phyloP scores from a whole-genome alignment of 352 stramenopile genomes.

The Phytopythium vexans region DNA sequence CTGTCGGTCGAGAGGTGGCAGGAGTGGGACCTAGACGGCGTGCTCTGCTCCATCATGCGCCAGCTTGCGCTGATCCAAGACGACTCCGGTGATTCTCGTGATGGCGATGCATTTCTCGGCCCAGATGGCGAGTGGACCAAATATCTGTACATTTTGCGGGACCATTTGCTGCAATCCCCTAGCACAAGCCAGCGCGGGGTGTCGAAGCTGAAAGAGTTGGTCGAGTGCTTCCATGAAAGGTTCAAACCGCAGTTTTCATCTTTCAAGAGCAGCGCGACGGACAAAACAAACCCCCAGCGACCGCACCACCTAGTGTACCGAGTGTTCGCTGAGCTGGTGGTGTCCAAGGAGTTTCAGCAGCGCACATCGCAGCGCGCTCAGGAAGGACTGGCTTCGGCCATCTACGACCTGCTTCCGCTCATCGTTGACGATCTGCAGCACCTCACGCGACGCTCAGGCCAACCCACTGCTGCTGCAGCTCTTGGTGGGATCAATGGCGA shows the following conservation, averaged over 20 bases:
- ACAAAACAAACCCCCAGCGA: conserved; percentile 5
- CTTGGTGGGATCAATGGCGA: conserved; percentile 20
- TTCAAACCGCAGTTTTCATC: conserved; percentile 1
- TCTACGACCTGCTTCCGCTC: conserved; percentile 37
- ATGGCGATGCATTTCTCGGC: conserved; percentile 13
- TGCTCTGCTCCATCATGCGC: conserved; percentile 27
- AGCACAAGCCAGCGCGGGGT: conserved; percentile 24
- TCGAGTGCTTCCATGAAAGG: conserved; percentile 9
- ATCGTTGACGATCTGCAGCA: conserved; percentile 36
- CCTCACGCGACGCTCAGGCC: conserved; percentile 8
- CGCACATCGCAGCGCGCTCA: conserved; percentile 22
- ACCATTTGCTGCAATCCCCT: conserved; percentile 42
- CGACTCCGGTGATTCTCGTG: neutral
- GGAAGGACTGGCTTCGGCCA: conserved; percentile 24
- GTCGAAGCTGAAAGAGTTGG: conserved; percentile 28
- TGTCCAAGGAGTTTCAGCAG: conserved; percentile 52
- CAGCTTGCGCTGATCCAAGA: conserved; percentile 14
- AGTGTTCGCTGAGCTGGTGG: conserved; percentile 45
- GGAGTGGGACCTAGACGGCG: conserved; percentile 37
- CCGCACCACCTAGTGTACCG: conserved; percentile 44
- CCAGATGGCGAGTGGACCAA: conserved; percentile 43
- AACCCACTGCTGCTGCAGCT: neutral
- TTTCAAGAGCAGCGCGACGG: neutral
- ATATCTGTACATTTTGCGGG: conserved; percentile 55
- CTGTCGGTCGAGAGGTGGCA: conserved; percentile 49